Evolutionary conservation across 2,329 filamentous ascomycete species (phyloP).

Genomic region (Truncatella angustata): DNA sequence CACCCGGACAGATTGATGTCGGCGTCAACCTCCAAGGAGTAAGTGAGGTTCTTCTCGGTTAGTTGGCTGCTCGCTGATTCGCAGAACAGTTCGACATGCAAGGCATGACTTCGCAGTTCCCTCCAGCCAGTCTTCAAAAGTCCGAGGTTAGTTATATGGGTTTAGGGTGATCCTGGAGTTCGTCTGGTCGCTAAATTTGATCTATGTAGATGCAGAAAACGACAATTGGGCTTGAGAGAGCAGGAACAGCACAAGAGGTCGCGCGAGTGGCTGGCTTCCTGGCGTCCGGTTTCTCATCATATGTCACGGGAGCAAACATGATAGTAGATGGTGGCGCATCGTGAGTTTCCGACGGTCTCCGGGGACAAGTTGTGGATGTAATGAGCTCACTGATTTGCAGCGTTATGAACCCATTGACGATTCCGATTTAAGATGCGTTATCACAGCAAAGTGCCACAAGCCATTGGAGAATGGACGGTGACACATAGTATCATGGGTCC

Average conservation of each 20-base stretch:
- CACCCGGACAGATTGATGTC: slow-evolving; percentile 37
- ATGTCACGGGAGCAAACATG: slow-evolving; percentile 61
- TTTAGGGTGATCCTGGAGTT: not conserved
- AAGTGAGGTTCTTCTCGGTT: slow-evolving; percentile 15
- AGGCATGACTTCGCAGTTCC: slow-evolving; percentile 52
- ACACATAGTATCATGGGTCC: too few relatives aligned
- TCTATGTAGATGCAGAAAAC: slow-evolving; percentile 38
- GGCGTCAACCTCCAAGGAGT: slow-evolving; percentile 42
- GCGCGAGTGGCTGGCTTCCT: slow-evolving; percentile 61
- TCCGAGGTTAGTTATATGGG: slow-evolving; percentile 34
- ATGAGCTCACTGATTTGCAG: slow-evolving; percentile 15
- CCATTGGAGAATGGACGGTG: too few relatives aligned
- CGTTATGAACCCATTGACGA: slow-evolving; percentile 39
- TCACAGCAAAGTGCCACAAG: too few relatives aligned
- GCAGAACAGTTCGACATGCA: slow-evolving; percentile 42
- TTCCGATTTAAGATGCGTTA: slow-evolving; percentile 13
- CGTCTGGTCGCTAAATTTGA: not conserved
- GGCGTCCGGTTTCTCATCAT: slow-evolving; percentile 60
- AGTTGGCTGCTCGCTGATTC: not conserved
- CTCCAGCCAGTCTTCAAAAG: slow-evolving; percentile 51
- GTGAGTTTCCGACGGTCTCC: slow-evolving; percentile 21
- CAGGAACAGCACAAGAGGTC: slow-evolving; percentile 57
- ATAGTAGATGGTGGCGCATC: slow-evolving; percentile 60
- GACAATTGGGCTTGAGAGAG: slow-evolving; percentile 56
- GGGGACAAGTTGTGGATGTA: not conserved